Base-by-base conservation (phyloP, 2,329 filamentous ascomycete genomes). In the Phyllosticta citriasiana region DNA sequence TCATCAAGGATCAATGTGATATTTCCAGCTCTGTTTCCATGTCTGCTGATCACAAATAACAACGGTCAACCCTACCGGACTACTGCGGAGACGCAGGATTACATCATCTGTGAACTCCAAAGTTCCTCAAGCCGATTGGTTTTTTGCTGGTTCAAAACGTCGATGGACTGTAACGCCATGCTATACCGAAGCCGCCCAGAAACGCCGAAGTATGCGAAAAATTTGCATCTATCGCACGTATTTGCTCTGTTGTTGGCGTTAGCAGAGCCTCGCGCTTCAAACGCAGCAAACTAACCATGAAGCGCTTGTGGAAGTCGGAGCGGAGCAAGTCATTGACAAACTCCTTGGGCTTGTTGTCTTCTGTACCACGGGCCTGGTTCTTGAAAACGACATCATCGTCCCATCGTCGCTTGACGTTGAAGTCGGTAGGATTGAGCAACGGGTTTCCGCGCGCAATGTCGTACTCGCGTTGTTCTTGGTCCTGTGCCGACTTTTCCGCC, bases 301-400 rank as follows among this genome's bases (percentile, higher is more conserved):
- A 99, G 65, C 91, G 87, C 77, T 92, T 94, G 79, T 99, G 94
- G 75, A 99, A 99, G 75, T 99, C 94, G 30, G 91, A 97, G 64
- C 93, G 86, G 65, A 97, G 78, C 70, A 96, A 80, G 76, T 97
- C 91, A 72, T 99, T 99, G 74, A 99, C 92, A 77, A 99, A 99
- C 75, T 96, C 92, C 79, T 93, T 95, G 79, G 88, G 91, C 65
- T 88, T 86, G 79, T 88, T 92, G 65, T 97, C 91, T 71, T 97
- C 93, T 0, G 92, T 96, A 8, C 93, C 94, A 63, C 94, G 84
- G 35, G 93, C 94, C 77, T 99, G 94, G 74, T 99, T 99, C 80
- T 96, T 97, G 78, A 99, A 99, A 2, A 99, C 92, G 12, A 99
- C 94, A 72, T 99, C 94, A 69, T 99, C 94, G 68, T 99, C 94